Evolutionary conservation across 176 grass and related monocot genomes (phyloP).

Genomic region (Carex scoparia): DNA sequence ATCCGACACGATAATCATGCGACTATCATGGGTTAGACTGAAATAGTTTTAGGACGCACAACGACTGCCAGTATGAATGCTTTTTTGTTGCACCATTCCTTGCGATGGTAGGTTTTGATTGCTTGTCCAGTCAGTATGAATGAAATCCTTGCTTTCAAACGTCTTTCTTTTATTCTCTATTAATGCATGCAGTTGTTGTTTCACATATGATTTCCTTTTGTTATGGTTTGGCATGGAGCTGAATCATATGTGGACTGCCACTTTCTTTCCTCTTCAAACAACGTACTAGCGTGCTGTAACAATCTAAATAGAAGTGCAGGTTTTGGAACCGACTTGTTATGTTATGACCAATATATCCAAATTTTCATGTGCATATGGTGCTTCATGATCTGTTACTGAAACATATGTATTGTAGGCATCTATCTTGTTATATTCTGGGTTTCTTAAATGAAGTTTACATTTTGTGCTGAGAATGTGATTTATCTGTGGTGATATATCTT

Average conservation of each 20-base stretch:
- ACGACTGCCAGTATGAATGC: not conserved
- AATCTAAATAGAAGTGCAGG: not conserved
- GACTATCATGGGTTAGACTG: not conserved
- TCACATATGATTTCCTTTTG: not conserved
- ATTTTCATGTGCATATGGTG: not conserved
- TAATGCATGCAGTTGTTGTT: conserved; percentile 11
- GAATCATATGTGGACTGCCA: conserved; percentile 1
- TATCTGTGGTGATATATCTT: conserved; percentile 6
- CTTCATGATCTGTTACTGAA: not conserved
- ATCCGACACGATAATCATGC: not conserved
- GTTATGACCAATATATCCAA: not conserved
- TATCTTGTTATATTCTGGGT: conserved; percentile 2
- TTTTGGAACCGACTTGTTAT: not conserved
- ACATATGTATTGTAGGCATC: not conserved
- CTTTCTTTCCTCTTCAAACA: not conserved
- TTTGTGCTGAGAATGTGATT: not conserved
- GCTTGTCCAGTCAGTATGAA: not conserved
- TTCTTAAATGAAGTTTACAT: not conserved
- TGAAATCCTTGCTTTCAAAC: conserved; percentile 1
- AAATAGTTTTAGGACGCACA: not conserved
- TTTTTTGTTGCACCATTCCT: not conserved
- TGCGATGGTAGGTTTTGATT: not conserved
- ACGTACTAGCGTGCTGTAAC: not conserved
- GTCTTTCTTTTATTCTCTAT: not conserved
- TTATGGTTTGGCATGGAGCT: conserved; percentile 22